These are phyloP conservation scores for Pseudisothecium myosuroides DNA, from an alignment of 225 moss, liverwort and hornwort species.

Conservation along the genomic window DNA sequence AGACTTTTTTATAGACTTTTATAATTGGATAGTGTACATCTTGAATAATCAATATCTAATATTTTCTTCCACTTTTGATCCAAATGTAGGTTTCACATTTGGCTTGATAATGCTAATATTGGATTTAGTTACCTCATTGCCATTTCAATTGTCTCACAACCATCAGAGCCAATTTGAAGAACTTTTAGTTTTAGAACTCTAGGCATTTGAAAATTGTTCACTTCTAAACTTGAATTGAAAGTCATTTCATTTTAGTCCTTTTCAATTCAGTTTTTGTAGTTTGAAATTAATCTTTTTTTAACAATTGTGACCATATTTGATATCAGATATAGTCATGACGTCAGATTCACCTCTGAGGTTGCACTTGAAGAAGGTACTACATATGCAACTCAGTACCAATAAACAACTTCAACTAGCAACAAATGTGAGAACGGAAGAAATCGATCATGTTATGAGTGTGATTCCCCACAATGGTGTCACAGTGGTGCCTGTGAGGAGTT, in stretches of 20 bases:
- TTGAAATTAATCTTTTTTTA: not conserved
- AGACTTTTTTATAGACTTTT: not conserved
- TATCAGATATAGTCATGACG: not conserved
- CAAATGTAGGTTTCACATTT: not conserved
- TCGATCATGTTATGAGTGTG: not conserved
- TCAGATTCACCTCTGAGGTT: not conserved
- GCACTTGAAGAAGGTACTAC: not conserved
- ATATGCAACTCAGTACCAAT: not conserved
- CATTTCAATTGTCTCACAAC: fast-evolving
- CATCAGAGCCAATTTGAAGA: no score
- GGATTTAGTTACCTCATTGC: fast-evolving
- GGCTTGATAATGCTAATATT: not conserved
- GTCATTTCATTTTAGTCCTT: not conserved
- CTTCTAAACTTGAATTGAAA: not conserved
- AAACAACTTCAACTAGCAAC: not conserved
- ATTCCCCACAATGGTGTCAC: not conserved
- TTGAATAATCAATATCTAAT: not conserved
- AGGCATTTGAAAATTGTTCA: not conserved
- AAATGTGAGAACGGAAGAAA: not conserved
- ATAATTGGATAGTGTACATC: not conserved
- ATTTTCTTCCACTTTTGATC: not conserved
- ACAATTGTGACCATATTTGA: not conserved
- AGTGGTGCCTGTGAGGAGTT: fast-evolving
- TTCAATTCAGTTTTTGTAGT: not conserved
- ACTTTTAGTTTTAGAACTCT: no score